These are phyloP conservation scores for Thamnidium elegans DNA, from an alignment of 192 early-diverging fungal genomes.

Conservation along the genomic window DNA sequence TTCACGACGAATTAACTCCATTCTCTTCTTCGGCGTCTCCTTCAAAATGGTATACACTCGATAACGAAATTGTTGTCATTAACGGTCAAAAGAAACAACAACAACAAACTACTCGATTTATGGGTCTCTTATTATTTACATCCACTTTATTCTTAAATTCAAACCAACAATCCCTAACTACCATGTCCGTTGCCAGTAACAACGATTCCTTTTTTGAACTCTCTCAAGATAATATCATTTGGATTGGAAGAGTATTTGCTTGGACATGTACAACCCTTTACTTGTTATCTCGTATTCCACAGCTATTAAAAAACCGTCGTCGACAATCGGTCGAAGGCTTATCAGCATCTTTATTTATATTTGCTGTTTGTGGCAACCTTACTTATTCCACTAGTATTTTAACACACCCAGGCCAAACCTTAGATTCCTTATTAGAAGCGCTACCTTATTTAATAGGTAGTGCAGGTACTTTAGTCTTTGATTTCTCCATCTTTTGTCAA, in stretches of 20 bases:
- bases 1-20: conserved; percentile 23
- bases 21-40: conserved; percentile 34
- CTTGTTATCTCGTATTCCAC: conserved; percentile 70
- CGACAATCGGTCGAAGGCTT: conserved; percentile 66
- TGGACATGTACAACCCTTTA: conserved; percentile 67
- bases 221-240: neutral
- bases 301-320: conserved; percentile 64
- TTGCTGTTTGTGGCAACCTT: conserved; percentile 68
- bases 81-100: neutral
- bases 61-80: too few species aligned
- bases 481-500: conserved; percentile 63
- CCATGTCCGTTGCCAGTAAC: neutral
- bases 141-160: neutral
- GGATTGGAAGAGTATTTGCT: conserved; percentile 58
- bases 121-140: conserved; percentile 1
- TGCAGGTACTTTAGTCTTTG: conserved; percentile 66
- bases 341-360: conserved; percentile 72
- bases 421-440: conserved; percentile 31
- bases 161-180: neutral
- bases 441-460: conserved; percentile 66
- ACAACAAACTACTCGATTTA: neutral
- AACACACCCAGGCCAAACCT: conserved; percentile 29
- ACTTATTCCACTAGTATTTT: conserved; percentile 59
- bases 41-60: conserved; percentile 28
- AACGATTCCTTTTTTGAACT: neutral